phyloP scores from a whole-genome alignment of 176 grass and related monocot species.

The Zizania latifolia region DNA sequence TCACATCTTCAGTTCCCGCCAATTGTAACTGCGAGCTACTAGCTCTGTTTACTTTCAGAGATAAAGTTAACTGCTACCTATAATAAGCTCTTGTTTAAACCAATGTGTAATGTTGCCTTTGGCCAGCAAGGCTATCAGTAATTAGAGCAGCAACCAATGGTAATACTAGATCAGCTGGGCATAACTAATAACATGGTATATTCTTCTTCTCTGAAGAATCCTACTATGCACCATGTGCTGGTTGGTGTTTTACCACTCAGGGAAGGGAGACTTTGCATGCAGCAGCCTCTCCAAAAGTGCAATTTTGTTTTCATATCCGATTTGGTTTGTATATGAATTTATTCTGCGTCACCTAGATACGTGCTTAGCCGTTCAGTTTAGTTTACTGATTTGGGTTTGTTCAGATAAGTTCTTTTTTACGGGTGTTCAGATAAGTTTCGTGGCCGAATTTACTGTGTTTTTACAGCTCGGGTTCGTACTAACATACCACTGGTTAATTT shows the following conservation, averaged over 20 bases:
- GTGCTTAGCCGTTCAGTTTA: background rate
- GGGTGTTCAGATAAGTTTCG: constrained; percentile 16
- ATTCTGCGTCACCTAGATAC: constrained; percentile 2
- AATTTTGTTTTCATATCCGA: constrained; percentile 26
- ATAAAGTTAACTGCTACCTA: too few relatives aligned
- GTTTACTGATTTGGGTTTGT: background rate
- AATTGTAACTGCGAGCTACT: too few relatives aligned
- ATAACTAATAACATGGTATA: background rate
- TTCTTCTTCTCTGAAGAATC: background rate
- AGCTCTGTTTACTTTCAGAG: too few relatives aligned
- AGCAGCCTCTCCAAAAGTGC: background rate
- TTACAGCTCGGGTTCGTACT: constrained; percentile 19
- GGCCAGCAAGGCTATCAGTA: too few relatives aligned
- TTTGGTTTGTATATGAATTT: background rate
- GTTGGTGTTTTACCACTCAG: background rate
- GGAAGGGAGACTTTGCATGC: background rate
- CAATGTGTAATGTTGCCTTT: background rate
- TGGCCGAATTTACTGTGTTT: background rate
- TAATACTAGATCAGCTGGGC: background rate
- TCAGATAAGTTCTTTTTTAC: too few relatives aligned
- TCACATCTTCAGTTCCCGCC: background rate
- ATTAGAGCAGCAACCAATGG: background rate
- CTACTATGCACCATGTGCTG: too few relatives aligned
- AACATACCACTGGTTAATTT: background rate
- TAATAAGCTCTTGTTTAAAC: background rate